Percentiles rank a stretch among this genome's conserved stretches.
These are phyloP conservation scores for Gracilariopsis chorda DNA, from an alignment of 23 red algal genomes.

Conservation along the genomic window DNA sequence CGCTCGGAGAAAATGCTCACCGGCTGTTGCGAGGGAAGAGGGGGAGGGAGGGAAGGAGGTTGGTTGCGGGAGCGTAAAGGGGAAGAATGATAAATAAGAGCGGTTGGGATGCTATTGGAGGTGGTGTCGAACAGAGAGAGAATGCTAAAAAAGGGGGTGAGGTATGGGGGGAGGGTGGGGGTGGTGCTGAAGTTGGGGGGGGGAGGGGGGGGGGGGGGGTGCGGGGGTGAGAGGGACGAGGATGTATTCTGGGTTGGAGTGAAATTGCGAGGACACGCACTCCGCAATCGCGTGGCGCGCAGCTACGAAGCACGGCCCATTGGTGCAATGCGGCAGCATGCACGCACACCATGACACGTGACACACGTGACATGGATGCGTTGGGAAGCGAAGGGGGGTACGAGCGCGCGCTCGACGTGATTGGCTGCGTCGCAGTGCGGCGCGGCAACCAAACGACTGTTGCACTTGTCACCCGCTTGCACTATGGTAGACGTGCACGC, in stretches of 20 bases:
- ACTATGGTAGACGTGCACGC: too few species aligned
- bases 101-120: background rate
- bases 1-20: background rate
- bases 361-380: slow-evolving; percentile 25
- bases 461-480: too few species aligned
- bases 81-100: background rate
- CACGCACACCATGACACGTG: background rate
- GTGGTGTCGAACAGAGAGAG: background rate
- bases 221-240: background rate
- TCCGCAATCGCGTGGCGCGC: slow-evolving; percentile 5
- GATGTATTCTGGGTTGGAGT: background rate
- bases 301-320: slow-evolving; percentile 24
- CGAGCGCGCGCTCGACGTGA: background rate
- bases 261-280: slow-evolving; percentile 33
- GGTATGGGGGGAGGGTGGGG: background rate
- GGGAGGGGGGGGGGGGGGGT: background rate
- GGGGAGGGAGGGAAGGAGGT: background rate
- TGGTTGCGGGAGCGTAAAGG: background rate
- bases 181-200: background rate
- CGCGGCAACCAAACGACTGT: background rate
- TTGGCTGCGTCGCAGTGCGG: background rate
- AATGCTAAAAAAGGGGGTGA: background rate
- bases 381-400: background rate
- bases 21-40: background rate
- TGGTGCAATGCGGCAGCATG: slow-evolving; percentile 6